Base-by-base conservation (phyloP, 257 asterid species). In the Coffea eugenioides region DNA sequence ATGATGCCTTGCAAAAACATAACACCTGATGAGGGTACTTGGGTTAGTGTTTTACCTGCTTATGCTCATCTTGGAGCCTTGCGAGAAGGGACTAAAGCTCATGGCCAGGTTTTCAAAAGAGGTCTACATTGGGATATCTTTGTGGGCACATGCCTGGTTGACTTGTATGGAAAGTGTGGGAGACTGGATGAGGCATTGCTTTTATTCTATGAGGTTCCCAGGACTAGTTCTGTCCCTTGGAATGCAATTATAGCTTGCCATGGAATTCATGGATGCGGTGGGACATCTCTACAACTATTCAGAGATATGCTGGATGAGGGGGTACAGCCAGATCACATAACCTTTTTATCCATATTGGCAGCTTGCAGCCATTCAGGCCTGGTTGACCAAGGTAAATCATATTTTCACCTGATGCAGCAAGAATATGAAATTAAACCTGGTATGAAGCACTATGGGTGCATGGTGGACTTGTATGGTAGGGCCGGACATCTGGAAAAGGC, bases 291-390 rank as follows among this genome's bases (percentile, higher is more conserved):
- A 67, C 77, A 86, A 78, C 88, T 91, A 77, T 94, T 90, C 39
- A 76, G 57, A 15, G 83, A 88, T 73, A 94, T 92, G 98, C 80
- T 89, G 46, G 77, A 83, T 16, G 94, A 85, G 45, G 85, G 89
- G 59, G 92, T 92, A 80, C 81, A 84, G 80, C 97, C 97, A 41
- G 97, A 94, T 79, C 90, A 86, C 41, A 95, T 94, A 62, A 94
- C 98, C 34, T 92, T 92, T 80, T 77, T 90, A 65, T 90, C 97
- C 15, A 81, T 94, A 27, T 80, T 94, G 84, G 83, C 86, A 66
- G 94, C 95, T 39, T 93, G 95, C 83, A 93, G 97, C 82, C 97
- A 93, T 82, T 88, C 94, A 0, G 97, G 97, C 46, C 85, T 89
- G 83, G 90, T 93, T 80, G 94, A 85, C 43, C 91, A 93, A 85